Percentiles rank a stretch among this genome's conserved stretches.
phyloP scores from a whole-genome alignment of 495 filamentous ascomycete genomes.

The Penicillium simplicissimum region DNA sequence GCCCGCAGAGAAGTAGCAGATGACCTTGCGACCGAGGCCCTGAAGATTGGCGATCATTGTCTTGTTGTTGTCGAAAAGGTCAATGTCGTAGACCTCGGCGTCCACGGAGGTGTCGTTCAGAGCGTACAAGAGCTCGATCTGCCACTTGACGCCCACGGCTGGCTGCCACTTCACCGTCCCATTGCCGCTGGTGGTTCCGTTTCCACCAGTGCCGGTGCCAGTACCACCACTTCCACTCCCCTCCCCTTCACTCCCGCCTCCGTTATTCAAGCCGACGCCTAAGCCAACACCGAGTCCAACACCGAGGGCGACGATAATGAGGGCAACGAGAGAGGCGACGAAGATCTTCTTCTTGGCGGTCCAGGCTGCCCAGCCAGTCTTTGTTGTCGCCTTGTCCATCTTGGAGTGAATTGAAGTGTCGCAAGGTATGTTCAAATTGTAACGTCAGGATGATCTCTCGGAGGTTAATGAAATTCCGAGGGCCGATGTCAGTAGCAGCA shows the following conservation, averaged over 20 bases:
- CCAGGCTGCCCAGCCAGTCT: constrained; percentile 37
- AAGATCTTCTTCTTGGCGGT: constrained; percentile 42
- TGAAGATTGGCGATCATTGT: constrained; percentile 52
- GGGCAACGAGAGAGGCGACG: constrained; percentile 24
- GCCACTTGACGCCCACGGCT: constrained; percentile 52
- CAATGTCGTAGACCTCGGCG: constrained; percentile 60
- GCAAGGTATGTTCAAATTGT: not conserved
- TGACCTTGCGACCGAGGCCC: constrained; percentile 52
- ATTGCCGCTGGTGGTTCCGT: constrained; percentile 28
- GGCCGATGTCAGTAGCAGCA: not conserved
- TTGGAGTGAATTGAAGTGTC: not conserved
- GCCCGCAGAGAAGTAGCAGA: constrained; percentile 76
- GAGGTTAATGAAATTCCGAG: not conserved
- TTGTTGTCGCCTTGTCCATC: constrained; percentile 7
- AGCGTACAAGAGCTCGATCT: constrained; percentile 50
- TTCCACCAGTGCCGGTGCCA: constrained; percentile 14
- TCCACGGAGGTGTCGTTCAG: constrained; percentile 48
- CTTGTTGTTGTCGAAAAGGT: constrained; percentile 56
- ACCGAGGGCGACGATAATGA: constrained; percentile 49
- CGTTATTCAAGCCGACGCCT: constrained; percentile 38
- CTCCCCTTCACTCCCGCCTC: constrained; percentile 19
- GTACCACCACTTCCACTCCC: constrained; percentile 12
- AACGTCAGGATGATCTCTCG: not conserved
- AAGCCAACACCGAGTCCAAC: constrained; percentile 57
- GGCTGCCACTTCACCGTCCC: constrained; percentile 50